A percentile compares a stretch with the other conserved stretches of the same genome.
Evolutionary conservation across 2,329 filamentous ascomycete genomes (phyloP).

Genomic region (Penicillium sp.): DNA sequence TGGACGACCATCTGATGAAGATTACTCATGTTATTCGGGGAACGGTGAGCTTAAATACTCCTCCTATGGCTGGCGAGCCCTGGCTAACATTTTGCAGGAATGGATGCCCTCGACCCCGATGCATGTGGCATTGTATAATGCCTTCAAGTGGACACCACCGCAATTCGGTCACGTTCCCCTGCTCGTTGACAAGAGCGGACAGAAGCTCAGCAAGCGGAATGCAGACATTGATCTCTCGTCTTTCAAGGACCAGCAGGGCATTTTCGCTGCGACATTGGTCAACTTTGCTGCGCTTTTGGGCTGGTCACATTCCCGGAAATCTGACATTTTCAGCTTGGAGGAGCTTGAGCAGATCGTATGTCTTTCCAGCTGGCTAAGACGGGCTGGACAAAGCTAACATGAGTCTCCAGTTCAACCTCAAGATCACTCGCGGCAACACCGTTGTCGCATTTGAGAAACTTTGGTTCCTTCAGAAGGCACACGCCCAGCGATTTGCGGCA

Average conservation of each 20-base stretch:
- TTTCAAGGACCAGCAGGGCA: slow-evolving; percentile 58
- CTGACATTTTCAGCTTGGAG: slow-evolving; percentile 70
- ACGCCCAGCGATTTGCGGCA: slow-evolving; percentile 56
- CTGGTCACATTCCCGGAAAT: slow-evolving; percentile 70
- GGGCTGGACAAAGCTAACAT: slow-evolving; percentile 23
- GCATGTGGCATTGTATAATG: slow-evolving; percentile 72
- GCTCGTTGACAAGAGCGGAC: slow-evolving; percentile 66
- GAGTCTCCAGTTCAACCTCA: slow-evolving; percentile 67
- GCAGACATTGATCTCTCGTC: slow-evolving; percentile 62
- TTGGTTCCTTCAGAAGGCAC: slow-evolving; percentile 72
- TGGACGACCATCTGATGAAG: slow-evolving; percentile 93
- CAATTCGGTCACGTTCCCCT: slow-evolving; percentile 80
- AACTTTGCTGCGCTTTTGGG: slow-evolving; percentile 87
- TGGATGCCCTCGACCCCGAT: slow-evolving; percentile 95
- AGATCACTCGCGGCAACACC: slow-evolving; percentile 89
- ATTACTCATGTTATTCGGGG: slow-evolving; percentile 96
- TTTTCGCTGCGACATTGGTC: slow-evolving; percentile 64
- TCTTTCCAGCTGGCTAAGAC: slow-evolving; percentile 1
- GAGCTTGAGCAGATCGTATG: slow-evolving; percentile 70
- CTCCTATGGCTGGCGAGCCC: neutral
- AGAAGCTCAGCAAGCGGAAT: slow-evolving; percentile 88
- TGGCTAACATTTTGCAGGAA: slow-evolving; percentile 57
- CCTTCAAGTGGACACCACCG: slow-evolving; percentile 72
- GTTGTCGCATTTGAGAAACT: slow-evolving; percentile 80
- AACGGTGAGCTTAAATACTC: slow-evolving; percentile 55